Percentiles rank a stretch among this genome's conserved stretches.
These are phyloP conservation scores for Cornus florida DNA, from an alignment of 148 eudicot species.

Conservation along the genomic window DNA sequence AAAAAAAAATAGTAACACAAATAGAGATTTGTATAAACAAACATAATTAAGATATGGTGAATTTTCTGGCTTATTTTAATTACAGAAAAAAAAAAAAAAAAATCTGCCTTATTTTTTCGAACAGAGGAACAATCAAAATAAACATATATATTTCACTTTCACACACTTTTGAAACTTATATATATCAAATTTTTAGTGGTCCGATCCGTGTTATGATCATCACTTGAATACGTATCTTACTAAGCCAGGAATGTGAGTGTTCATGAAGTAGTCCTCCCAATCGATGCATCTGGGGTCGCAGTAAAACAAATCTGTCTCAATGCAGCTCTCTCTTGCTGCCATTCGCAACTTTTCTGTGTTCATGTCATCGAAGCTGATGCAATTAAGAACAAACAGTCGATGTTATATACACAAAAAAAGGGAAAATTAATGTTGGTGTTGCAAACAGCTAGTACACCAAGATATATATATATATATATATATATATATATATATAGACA, in stretches of 20 bases:
- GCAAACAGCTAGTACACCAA: neutral
- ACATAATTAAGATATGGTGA: neutral
- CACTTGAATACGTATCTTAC: slow-evolving; percentile 46
- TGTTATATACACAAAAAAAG: too few relatives aligned
- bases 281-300: slow-evolving; percentile 44
- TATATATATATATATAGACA: neutral
- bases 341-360: slow-evolving; percentile 40
- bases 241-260: slow-evolving; percentile 43
- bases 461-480: neutral
- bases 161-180: too few relatives aligned
- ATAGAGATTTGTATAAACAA: too few relatives aligned
- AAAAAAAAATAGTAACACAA: too few relatives aligned
- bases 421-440: neutral
- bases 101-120: too few relatives aligned
- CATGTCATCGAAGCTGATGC: slow-evolving; percentile 44
- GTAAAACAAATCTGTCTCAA: slow-evolving; percentile 42
- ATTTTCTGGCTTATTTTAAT: neutral
- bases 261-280: slow-evolving; percentile 55
- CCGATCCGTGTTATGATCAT: too few relatives aligned
- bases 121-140: too few relatives aligned
- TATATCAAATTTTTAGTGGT: too few relatives aligned
- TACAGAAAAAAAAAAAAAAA: too few relatives aligned
- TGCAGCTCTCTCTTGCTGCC: slow-evolving; percentile 22
- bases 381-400: too few relatives aligned
- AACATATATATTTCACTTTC: neutral